Percentiles rank a stretch among this genome's conserved stretches.
These are phyloP conservation scores for Globisporangium nodosum DNA, from an alignment of 352 stramenopile species.

Conservation along the genomic window DNA sequence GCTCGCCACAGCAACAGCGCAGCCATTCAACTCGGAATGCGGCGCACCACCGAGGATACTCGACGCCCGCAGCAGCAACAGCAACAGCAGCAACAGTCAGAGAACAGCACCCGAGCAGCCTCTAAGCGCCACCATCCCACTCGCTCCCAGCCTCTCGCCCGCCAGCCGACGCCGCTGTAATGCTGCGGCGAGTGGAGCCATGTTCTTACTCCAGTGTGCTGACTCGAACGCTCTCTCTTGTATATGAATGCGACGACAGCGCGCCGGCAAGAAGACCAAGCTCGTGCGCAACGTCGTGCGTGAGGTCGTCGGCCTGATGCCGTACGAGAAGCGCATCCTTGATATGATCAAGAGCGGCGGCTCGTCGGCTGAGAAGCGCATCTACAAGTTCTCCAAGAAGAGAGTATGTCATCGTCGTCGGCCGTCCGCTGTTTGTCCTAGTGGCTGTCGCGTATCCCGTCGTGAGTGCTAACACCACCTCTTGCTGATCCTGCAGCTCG, in stretches of 20 bases:
- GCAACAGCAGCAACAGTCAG: no score
- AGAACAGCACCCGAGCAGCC: no score
- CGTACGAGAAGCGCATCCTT: conserved; percentile 99
- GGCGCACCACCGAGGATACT: not conserved
- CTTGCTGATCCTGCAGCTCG: conserved; percentile 63
- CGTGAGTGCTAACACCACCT: not conserved
- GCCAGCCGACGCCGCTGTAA: no score
- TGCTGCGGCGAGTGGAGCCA: not conserved
- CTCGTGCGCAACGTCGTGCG: conserved; percentile 94
- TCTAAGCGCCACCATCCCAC: no score
- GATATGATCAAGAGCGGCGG: conserved; percentile 99
- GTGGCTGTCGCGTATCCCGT: not conserved
- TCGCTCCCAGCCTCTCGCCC: no score
- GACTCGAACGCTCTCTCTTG: not conserved
- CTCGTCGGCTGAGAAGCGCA: conserved; percentile 96
- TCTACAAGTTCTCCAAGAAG: conserved; percentile 99
- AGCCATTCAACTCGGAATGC: not conserved
- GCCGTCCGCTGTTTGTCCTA: not conserved
- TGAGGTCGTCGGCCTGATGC: conserved; percentile 97
- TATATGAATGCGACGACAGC: conserved; percentile 22
- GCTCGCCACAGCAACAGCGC: not conserved
- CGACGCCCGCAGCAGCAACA: not conserved
- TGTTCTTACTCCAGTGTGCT: not conserved
- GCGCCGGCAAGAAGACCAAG: conserved; percentile 92
- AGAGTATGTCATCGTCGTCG: conserved; percentile 52